A percentile compares a stretch with the other conserved stretches of the same genome.
Conservation (phyloP, 768 basidiomycete genomes). For the Suillus spraguei region DNA sequence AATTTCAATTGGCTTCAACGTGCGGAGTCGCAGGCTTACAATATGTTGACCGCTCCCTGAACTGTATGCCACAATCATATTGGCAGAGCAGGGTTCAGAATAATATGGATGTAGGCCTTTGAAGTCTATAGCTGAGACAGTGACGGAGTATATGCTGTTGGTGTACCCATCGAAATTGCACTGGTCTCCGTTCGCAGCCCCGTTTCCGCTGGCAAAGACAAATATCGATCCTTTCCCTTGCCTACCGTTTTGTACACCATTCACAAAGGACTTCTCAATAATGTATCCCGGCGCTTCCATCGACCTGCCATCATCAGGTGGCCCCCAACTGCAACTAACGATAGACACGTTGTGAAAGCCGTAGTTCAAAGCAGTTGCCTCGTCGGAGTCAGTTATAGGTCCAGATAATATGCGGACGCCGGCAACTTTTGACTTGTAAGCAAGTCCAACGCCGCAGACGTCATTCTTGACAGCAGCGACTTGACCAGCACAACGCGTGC, state of each 20-base stretch:
- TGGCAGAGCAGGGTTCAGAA: constrained; percentile 96
- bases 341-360: constrained; percentile 90
- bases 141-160: constrained; percentile 95
- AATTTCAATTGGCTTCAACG: constrained; percentile 13
- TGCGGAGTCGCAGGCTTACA: constrained; percentile 48
- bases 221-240: constrained; percentile 90
- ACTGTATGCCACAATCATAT: constrained; percentile 94
- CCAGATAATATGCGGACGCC: constrained; percentile 96
- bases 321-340: constrained; percentile 98
- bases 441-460: constrained; percentile 93
- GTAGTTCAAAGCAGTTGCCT: constrained; percentile 93
- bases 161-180: constrained; percentile 99
- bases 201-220: constrained; percentile 98
- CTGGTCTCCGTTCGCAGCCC: constrained; percentile 88
- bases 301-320: constrained; percentile 89
- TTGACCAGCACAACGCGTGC: constrained; percentile 97
- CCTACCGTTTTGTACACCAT: constrained; percentile 90
- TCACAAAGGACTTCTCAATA: constrained; percentile 91
- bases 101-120: constrained; percentile 96
- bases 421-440: constrained; percentile 88
- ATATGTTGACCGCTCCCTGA: constrained; percentile 94
- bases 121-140: constrained; percentile 93
- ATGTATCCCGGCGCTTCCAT: constrained; percentile 95
- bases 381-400: constrained; percentile 93
- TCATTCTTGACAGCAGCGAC: constrained; percentile 92